Conservation (phyloP, 495 filamentous ascomycete genomes). For the Daldinia childiae region DNA sequence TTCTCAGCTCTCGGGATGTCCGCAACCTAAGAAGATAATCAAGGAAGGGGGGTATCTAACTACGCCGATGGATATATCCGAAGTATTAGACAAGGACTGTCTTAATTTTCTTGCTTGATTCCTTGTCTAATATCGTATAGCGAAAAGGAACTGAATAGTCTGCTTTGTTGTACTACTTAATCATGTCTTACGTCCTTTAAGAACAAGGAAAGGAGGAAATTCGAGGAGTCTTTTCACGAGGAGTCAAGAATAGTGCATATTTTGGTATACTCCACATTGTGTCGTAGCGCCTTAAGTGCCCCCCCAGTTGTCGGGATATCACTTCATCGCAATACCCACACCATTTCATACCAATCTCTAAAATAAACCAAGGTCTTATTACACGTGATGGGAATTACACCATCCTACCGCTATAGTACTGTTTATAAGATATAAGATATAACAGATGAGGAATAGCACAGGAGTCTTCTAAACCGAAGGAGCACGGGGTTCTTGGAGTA, state of each 20-base stretch:
- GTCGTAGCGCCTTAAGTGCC: slow-evolving; percentile 21
- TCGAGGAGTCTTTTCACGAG: slow-evolving; percentile 17
- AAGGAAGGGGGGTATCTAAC: background rate
- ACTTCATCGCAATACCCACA: slow-evolving; percentile 21
- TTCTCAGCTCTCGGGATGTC: background rate
- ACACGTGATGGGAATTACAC: slow-evolving; percentile 1
- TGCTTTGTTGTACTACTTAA: background rate
- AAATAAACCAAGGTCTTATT: background rate
- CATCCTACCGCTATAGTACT: slow-evolving; percentile 5
- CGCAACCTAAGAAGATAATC: background rate
- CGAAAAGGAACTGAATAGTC: background rate
- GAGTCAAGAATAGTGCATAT: slow-evolving; percentile 18
- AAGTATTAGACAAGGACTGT: background rate
- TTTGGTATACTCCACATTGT: slow-evolving; percentile 28
- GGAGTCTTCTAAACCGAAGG: slow-evolving; percentile 27
- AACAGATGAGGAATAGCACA: slow-evolving; percentile 6
- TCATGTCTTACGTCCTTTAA: background rate
- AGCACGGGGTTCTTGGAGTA: background rate
- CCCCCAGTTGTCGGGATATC: slow-evolving; percentile 28
- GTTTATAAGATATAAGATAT: background rate
- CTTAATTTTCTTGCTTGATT: background rate
- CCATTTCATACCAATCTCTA: background rate
- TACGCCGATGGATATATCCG: background rate
- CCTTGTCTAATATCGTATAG: background rate
- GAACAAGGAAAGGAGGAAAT: background rate